phyloP scores from a whole-genome alignment of 2,329 filamentous ascomycete genomes.

The Pyrenophora graminea region DNA sequence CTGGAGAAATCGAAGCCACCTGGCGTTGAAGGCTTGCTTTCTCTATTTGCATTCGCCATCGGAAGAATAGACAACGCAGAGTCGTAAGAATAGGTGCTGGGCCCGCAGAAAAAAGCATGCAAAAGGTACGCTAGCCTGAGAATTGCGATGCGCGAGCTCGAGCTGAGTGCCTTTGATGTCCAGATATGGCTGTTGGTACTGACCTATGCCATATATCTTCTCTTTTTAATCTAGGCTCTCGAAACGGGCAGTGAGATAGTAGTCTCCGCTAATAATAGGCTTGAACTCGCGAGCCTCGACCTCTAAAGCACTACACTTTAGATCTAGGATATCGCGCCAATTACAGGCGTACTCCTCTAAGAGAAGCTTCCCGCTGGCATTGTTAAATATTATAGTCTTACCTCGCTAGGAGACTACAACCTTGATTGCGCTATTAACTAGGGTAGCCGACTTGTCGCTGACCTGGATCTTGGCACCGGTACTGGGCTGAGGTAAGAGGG shows the following conservation, averaged over 20 bases:
- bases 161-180: constrained; percentile 66
- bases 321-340: constrained; percentile 57
- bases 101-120: constrained; percentile 28
- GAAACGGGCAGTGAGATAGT: constrained; percentile 62
- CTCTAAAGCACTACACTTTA: constrained; percentile 62
- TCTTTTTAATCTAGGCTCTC: constrained; percentile 61
- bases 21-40: no score
- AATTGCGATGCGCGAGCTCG: constrained; percentile 69
- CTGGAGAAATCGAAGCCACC: no score
- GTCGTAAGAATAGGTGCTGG: no score
- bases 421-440: constrained; percentile 56
- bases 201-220: constrained; percentile 70
- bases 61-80: no score
- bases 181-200: constrained; percentile 68
- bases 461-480: constrained; percentile 14
- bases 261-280: constrained; percentile 57
- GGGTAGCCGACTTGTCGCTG: constrained; percentile 41
- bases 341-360: constrained; percentile 60
- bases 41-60: no score
- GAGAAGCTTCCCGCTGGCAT: constrained; percentile 49
- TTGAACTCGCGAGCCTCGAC: constrained; percentile 64
- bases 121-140: constrained; percentile 68
- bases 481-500: constrained; percentile 18
- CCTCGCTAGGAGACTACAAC: constrained; percentile 54
- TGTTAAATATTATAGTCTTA: constrained; percentile 54